Base-by-base conservation (phyloP, 176 grass and related monocot species). In the Eremochloa ophiuroides region DNA sequence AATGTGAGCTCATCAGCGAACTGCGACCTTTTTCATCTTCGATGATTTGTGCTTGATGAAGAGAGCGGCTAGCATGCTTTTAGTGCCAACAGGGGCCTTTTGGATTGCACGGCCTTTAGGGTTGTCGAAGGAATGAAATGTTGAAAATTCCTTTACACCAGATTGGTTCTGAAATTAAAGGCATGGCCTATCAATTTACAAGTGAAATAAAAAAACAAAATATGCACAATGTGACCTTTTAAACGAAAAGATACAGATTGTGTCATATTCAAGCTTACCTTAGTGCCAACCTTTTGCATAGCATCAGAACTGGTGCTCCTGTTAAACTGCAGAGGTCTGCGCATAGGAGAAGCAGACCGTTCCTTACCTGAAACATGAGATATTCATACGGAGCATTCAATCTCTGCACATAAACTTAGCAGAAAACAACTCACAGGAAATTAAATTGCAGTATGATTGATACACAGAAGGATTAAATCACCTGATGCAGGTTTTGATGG, bases 21-120 rank as follows among this genome's bases (percentile, higher is more conserved):
- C 85, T 17, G 77, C 48, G 13, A 81, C 40, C 80, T 88, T 96
- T 77, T 91, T 96, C 65, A 80, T 48, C 80, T 96, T 99, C 1
- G 74, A 80, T 69, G 85, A 85, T 84, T 90, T 96, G 51, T 84
- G 83, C 35, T 90, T 99, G 72, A 84, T 82, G 84, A 99, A 99
- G 59, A 99, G 85, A 75, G 87, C 40, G 2, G 91, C 85, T 23
- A 96, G 48, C 91, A 96, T 85, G 74, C 80, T 96, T 70, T 91
- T 95, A 26, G 88, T 89, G 64, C 89, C 76, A 40, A 74, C 83
- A 62, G 89, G 89, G 80, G 80, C 76, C 83, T 87, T 84, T 31
- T 88, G 87, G 40, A 99, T 92, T 78, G 93, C 84, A 81, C 58
- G 89, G 11, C 77, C 75, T 59, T 77, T 88, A 39, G 97, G 85